Conservation (phyloP, 2,329 filamentous ascomycete genomes). For the Spiromastix sp. region DNA sequence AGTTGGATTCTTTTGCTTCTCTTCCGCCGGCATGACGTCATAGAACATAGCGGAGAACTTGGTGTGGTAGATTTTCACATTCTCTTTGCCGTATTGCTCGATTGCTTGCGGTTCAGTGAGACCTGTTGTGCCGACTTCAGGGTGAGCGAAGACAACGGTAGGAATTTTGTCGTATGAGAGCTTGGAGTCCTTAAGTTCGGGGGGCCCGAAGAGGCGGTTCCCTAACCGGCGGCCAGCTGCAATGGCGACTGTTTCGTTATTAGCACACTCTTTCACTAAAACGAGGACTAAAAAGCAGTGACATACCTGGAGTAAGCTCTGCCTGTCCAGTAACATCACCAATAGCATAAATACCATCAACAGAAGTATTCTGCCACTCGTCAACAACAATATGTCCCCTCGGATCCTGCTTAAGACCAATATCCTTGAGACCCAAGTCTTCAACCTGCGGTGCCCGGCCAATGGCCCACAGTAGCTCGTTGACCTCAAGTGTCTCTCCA, state of each 20-base stretch:
- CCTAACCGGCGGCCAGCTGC: conserved; percentile 41
- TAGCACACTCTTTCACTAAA: not conserved
- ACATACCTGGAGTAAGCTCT: conserved; percentile 39
- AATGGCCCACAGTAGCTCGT: conserved; percentile 42
- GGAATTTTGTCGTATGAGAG: conserved; percentile 42
- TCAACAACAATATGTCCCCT: conserved; percentile 37
- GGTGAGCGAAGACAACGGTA: conserved; percentile 43
- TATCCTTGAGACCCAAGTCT: conserved; percentile 30
- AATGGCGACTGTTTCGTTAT: conserved; percentile 34
- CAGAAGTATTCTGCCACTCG: conserved; percentile 40
- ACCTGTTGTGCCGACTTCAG: conserved; percentile 39
- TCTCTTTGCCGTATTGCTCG: conserved; percentile 37
- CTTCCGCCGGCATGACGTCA: conserved; percentile 35
- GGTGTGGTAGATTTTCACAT: conserved; percentile 41
- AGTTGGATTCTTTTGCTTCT: conserved; percentile 40
- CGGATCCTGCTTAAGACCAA: conserved; percentile 31
- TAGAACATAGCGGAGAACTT: conserved; percentile 42
- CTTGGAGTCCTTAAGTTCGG: conserved; percentile 33
- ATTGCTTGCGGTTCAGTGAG: conserved; percentile 41
- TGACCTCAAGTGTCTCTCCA: conserved; percentile 34
- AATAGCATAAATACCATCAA: conserved; percentile 38
- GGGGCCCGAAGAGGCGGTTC: conserved; percentile 40
- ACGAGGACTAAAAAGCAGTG: not conserved
- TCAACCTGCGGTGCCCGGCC: conserved; percentile 37
- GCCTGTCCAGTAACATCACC: conserved; percentile 43